Evolutionary conservation across 345 rosid genomes (phyloP).

Genomic region (Eucalyptus polybractea): DNA sequence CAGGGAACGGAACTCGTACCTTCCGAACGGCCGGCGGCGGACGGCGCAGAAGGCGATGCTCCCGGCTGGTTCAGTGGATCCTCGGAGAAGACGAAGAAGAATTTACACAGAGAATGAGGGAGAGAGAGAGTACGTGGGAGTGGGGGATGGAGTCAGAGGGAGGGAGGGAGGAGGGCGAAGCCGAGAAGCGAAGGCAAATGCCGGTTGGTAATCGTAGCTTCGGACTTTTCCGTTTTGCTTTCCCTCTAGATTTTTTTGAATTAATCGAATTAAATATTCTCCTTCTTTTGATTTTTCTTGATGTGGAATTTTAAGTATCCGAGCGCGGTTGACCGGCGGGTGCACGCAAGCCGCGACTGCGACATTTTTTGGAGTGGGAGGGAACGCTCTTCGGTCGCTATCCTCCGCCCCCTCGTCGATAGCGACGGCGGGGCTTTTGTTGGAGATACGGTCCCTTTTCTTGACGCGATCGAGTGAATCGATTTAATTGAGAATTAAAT

Average conservation of each 20-base stretch:
- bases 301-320: not conserved
- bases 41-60: not conserved
- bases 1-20: not conserved
- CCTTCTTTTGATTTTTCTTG: not conserved
- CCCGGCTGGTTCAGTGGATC: not conserved
- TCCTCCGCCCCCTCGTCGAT: no score
- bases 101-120: not conserved
- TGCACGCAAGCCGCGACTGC: not conserved
- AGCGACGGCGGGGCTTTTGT: not conserved
- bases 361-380: not conserved
- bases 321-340: not conserved
- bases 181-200: not conserved
- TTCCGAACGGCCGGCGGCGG: not conserved
- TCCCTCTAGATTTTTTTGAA: fast-evolving
- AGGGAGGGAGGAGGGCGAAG: not conserved
- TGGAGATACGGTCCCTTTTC: not conserved
- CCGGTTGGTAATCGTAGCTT: not conserved
- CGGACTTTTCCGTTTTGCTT: fast-evolving
- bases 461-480: not conserved
- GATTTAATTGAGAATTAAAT: no score
- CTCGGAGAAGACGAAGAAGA: not conserved
- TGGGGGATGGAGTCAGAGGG: not conserved
- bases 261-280: not conserved
- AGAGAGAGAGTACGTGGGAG: not conserved
- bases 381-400: not conserved